Conservation (phyloP, 257 asterid species). For the Solanum lycopersicoides region DNA sequence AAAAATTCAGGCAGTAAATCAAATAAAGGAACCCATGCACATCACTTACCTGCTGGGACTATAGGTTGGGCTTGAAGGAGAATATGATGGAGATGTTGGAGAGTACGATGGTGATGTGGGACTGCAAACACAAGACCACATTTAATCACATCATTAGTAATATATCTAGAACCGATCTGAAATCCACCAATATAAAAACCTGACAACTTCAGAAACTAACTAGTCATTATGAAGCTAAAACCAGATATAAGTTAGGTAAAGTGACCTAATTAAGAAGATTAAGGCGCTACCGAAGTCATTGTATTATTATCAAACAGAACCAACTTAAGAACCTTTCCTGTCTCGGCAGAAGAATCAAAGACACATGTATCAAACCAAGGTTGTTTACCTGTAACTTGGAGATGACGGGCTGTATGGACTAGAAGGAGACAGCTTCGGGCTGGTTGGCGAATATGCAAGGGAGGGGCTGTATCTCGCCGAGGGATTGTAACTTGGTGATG, state of each 20-base stretch:
- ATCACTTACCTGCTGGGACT: conserved; percentile 89
- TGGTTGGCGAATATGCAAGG: conserved; percentile 90
- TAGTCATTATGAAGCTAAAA: background rate
- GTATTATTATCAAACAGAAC: background rate
- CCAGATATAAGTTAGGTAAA: background rate
- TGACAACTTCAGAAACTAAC: background rate
- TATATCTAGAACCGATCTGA: background rate
- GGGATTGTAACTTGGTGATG: conserved; percentile 75
- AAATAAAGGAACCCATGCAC: background rate
- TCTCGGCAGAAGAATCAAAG: background rate
- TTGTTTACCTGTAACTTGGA: conserved; percentile 82
- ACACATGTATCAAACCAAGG: background rate
- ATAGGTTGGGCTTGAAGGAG: conserved; percentile 91
- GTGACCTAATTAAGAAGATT: background rate
- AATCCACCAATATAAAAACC: background rate
- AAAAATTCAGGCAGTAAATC: background rate
- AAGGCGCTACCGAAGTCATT: background rate
- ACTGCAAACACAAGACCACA: conserved; percentile 40
- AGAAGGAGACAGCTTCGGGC: conserved; percentile 78
- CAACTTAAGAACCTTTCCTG: background rate
- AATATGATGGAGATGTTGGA: conserved; percentile 87
- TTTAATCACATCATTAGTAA: background rate
- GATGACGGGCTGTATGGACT: conserved; percentile 97
- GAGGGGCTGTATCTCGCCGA: conserved; percentile 93
- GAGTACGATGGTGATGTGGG: conserved; percentile 95